These are phyloP conservation scores for Ceratocystiopsis brevicomis DNA, from an alignment of 2,329 filamentous ascomycete species.

Conservation along the genomic window DNA sequence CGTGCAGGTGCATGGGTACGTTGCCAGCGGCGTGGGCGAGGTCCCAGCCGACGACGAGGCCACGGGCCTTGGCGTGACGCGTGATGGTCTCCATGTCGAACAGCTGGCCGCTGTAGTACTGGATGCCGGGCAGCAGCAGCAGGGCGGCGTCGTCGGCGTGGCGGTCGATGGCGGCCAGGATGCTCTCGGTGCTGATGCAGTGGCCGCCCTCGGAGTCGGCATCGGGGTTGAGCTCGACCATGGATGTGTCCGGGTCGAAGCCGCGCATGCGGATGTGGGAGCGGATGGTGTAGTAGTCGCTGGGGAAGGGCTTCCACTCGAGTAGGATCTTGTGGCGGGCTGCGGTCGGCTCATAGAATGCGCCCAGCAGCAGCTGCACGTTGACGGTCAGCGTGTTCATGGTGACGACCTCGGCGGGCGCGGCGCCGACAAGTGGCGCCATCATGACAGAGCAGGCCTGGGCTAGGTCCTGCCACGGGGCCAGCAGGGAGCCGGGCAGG, in stretches of 20 bases:
- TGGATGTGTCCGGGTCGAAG: constrained; percentile 43
- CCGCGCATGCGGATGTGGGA: constrained; percentile 60
- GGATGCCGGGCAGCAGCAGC: constrained; percentile 66
- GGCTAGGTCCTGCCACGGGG: constrained; percentile 62
- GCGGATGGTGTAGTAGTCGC: constrained; percentile 73
- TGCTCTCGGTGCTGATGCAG: constrained; percentile 49
- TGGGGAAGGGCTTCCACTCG: constrained; percentile 82
- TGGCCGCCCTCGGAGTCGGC: constrained; percentile 20
- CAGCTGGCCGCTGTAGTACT: constrained; percentile 82
- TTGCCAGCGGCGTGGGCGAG: constrained; percentile 54
- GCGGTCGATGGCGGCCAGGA: constrained; percentile 53
- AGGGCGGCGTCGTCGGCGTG: constrained; percentile 57
- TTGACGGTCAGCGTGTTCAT: constrained; percentile 81
- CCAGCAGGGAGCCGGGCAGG: constrained; percentile 46
- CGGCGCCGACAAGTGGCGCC: constrained; percentile 56
- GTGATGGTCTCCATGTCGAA: constrained; percentile 74
- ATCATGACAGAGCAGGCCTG: constrained; percentile 53
- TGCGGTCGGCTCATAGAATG: constrained; percentile 57
- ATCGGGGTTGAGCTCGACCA: constrained; percentile 55
- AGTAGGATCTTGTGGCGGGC: constrained; percentile 58
- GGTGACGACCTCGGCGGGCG: constrained; percentile 54
- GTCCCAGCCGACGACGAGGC: constrained; percentile 41
- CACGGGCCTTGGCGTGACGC: constrained; percentile 42
- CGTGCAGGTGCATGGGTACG: constrained; percentile 58
- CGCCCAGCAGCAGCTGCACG: constrained; percentile 64